Base-by-base conservation (phyloP, 2,329 filamentous ascomycete genomes). In the Fusarium sp. region DNA sequence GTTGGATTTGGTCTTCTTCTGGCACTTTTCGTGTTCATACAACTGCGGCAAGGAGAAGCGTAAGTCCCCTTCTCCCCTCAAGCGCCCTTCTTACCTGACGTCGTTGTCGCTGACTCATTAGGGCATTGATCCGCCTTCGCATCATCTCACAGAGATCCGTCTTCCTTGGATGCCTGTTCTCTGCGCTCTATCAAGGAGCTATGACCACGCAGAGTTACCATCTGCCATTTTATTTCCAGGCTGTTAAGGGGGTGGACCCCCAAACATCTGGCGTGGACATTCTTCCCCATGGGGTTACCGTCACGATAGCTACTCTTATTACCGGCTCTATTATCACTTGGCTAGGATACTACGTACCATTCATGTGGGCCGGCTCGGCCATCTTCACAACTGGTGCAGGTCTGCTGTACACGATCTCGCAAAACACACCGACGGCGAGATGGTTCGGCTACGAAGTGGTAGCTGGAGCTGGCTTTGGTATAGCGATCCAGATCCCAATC, bases 391-490 rank as follows among this genome's bases (percentile, higher is more conserved):
- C 55, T 1, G 75, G 66, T 3, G 68, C 63, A 10, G 76, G 66
- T 6, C 63, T 78, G 3, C 34, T 77, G 3, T 58, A 62, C 15
- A 70, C 66, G 0, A 32, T 86, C 4, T 70, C 74, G 17, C 72
- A 78, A 4, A 64, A 79, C 28, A 85, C 84, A 3, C 59, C 76
- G 0, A 74, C 80, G 0, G 75, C 71, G 2, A 75, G 79, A 42
- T 87, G 85, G 85, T 83, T 86, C 41, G 84, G 83, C 8, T 87
- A 82, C 61, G 84, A 86, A 74, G 78, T 83, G 5, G 66, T 87
- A 26, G 80, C 81, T 11, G 86, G 86, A 6, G 67, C 83, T 3
- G 85, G 85, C 1, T 77, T 83, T 8, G 86, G 86, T 24, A 72
- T 84, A 6, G 80, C 80, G 8, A 79, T 86, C 36, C 85, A 87